These are phyloP conservation scores for Thermoascus crustaceus DNA, from an alignment of 2,329 filamentous ascomycete species.

Conservation along the genomic window DNA sequence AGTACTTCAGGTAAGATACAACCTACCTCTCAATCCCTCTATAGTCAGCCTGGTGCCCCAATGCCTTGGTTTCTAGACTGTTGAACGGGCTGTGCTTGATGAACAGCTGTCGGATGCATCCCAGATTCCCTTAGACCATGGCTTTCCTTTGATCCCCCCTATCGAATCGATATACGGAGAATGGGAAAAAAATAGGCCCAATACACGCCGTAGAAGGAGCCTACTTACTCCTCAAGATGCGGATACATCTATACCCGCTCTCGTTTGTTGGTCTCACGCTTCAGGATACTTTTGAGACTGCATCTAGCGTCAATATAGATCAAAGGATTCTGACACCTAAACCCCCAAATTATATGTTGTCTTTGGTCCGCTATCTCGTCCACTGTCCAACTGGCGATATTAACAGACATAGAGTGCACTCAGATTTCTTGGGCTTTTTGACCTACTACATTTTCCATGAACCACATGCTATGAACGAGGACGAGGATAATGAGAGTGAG, in stretches of 20 bases:
- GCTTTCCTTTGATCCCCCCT: background rate
- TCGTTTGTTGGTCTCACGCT: background rate
- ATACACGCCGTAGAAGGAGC: background rate
- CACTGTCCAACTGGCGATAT: background rate
- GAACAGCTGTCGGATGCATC: conserved; percentile 1
- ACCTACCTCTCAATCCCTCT: background rate
- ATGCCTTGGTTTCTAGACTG: background rate
- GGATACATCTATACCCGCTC: background rate
- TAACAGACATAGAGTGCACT: background rate
- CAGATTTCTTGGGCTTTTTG: background rate
- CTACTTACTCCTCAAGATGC: background rate
- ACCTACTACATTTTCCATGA: background rate
- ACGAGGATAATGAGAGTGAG: conserved; percentile 8
- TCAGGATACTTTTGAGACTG: background rate
- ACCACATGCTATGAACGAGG: conserved; percentile 3
- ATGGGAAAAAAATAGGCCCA: background rate
- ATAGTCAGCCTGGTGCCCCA: background rate
- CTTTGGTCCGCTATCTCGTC: background rate
- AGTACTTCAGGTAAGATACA: background rate
- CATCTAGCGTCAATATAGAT: background rate
- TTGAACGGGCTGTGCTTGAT: conserved; percentile 1
- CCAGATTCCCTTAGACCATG: background rate
- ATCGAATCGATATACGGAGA: background rate
- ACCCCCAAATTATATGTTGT: conserved; percentile 1
- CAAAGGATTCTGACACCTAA: background rate